Conservation (phyloP, 2,329 filamentous ascomycete genomes). For the Exophiala sideris region DNA sequence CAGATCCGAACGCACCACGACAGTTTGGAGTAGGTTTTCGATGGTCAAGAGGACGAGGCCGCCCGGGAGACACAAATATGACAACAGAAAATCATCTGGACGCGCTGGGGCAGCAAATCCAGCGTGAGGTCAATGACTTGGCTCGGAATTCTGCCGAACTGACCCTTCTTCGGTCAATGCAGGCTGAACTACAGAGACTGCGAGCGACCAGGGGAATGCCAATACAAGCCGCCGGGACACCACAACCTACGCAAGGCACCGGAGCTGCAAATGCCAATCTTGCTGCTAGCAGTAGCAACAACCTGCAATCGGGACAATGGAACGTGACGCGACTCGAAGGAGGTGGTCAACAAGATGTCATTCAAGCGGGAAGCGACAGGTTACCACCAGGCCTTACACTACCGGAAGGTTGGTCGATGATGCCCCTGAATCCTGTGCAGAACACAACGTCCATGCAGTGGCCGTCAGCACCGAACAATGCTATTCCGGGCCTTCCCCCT, state of each 20-base stretch:
- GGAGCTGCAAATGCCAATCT: slow-evolving; percentile 1
- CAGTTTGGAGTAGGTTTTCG: slow-evolving; percentile 43
- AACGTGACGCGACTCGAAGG: neutral
- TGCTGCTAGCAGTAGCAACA: slow-evolving; percentile 14
- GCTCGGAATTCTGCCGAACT: slow-evolving; percentile 65
- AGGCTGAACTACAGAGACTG: slow-evolving; percentile 64
- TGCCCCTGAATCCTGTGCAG: slow-evolving; percentile 41
- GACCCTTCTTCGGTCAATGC: slow-evolving; percentile 63
- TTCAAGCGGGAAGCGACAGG: slow-evolving; percentile 43
- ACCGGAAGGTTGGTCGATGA: slow-evolving; percentile 52
- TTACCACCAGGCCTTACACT: slow-evolving; percentile 51
- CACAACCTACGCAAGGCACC: neutral
- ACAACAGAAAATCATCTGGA: slow-evolving; percentile 51
- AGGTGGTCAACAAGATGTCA: slow-evolving; percentile 30
- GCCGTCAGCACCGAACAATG: neutral
- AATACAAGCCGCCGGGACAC: slow-evolving; percentile 12
- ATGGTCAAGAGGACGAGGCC: slow-evolving; percentile 26
- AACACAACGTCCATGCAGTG: neutral
- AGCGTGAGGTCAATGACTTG: slow-evolving; percentile 63
- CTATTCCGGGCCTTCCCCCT: too few relatives aligned
- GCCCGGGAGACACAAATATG: slow-evolving; percentile 27
- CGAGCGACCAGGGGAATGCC: slow-evolving; percentile 42
- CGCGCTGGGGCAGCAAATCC: slow-evolving; percentile 65
- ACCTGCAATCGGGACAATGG: neutral
- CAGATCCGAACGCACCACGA: slow-evolving; percentile 33